Evolutionary conservation across 2,329 filamentous ascomycete species (phyloP), one percentile per base, ranked within the genome.

Genomic region (Cytospora piceicola): DNA sequence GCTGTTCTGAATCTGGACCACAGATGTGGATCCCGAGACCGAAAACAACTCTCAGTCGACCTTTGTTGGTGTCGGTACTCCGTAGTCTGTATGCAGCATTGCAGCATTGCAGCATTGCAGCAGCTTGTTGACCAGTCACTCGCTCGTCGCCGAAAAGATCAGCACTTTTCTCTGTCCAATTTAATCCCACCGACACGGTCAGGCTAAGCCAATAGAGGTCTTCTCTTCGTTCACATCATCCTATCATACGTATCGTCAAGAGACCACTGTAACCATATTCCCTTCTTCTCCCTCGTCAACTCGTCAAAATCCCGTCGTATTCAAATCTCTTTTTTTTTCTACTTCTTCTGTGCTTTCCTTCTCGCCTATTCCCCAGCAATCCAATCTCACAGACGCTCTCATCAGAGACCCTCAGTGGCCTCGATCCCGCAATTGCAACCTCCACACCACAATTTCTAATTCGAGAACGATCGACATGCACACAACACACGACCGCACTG

Each of bases 361-460:
- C n/a, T n/a, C n/a, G n/a, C n/a, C n/a, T n/a, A n/a, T n/a, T n/a
- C n/a, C 27, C 27, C 27, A 29, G 27, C 46, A 63, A 49, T 56
- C 60, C 53, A 63, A 57, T 54, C 60, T 49, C 60, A 9, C n/a
- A 42, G 39, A 34, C 36, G 51, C 52, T 39, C 15, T 24, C 60
- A 30, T 56, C 42, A 46, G 20, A 63, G 29, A 29, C 36, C 42
- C 51, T 34, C 27, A 52, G 60, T 29, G 39, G 52, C 52, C 56
- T 42, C 55, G 29, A 63, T 63, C 60, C 46, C 46, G 55, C 60
- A 51, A 49, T 49, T 49, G 46, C 15, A 49, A 63, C 64, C 46
- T 58, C 64, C 64, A 63, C 64, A 66, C 49, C 65, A 60, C 61
- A 67, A 67, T 67, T 67, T 67, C 65, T 64, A 30, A 42, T 46